phyloP scores from a whole-genome alignment of 1,284 basidiomycete species.

The Heterobasidion annosum region DNA sequence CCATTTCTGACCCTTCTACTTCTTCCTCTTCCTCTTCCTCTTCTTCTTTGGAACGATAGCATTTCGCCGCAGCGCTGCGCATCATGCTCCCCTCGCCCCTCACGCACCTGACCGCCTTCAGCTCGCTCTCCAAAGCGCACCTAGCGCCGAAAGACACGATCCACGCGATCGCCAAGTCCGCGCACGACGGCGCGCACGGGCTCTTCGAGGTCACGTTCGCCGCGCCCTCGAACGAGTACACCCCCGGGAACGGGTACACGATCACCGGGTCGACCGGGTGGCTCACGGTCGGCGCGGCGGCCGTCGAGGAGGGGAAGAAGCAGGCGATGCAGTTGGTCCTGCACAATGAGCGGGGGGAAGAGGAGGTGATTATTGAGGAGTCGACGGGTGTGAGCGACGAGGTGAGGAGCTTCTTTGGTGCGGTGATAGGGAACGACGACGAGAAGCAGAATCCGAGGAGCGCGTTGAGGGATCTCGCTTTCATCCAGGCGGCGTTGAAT shows the following conservation, averaged over 20 bases:
- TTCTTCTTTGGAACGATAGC: conserved; percentile 26
- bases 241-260: conserved; percentile 30
- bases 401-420: conserved; percentile 51
- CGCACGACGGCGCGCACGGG: conserved; percentile 44
- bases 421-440: conserved; percentile 35
- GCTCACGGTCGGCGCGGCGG: conserved; percentile 31
- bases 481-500: conserved; percentile 70
- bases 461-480: conserved; percentile 64
- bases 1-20: not conserved
- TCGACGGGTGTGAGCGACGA: conserved; percentile 50
- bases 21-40: not conserved
- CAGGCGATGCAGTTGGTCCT: conserved; percentile 30
- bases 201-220: conserved; percentile 48
- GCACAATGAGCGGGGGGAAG: conserved; percentile 32
- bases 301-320: conserved; percentile 6
- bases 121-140: conserved; percentile 60
- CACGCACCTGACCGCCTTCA: conserved; percentile 50
- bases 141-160: conserved; percentile 74
- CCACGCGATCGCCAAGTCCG: conserved; percentile 40
- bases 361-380: conserved; percentile 42
- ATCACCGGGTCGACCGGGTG: conserved; percentile 57
- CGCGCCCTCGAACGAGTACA: conserved; percentile 31
- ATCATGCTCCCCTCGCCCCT: conserved; percentile 46
- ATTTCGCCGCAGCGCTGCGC: conserved; percentile 55
- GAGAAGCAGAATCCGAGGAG: conserved; percentile 43